Evolutionary conservation across 2,329 filamentous ascomycete species (phyloP).

Genomic region (Talaromyces sp.): DNA sequence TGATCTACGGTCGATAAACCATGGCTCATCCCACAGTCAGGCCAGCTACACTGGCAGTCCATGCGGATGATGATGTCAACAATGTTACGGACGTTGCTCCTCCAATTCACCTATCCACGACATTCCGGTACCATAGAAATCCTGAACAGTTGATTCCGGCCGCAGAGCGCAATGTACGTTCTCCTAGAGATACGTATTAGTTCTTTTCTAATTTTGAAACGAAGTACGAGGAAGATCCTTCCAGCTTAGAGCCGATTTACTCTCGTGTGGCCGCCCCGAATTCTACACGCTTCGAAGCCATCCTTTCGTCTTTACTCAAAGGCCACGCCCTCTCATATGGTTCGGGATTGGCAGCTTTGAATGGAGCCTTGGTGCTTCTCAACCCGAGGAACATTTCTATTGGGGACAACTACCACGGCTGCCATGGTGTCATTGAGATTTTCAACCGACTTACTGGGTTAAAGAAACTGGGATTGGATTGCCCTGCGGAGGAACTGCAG

Average conservation of each 20-base stretch:
- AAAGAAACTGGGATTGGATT: constrained; percentile 65
- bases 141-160: constrained; percentile 53
- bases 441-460: constrained; percentile 71
- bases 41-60: constrained; percentile 15
- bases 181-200: not conserved
- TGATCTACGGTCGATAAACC: not conserved
- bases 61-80: constrained; percentile 45
- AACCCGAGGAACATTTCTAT: constrained; percentile 82
- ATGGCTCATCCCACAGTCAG: constrained; percentile 9
- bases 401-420: constrained; percentile 84
- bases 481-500: constrained; percentile 59
- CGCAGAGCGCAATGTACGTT: constrained; percentile 50
- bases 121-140: constrained; percentile 66
- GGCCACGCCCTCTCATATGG: constrained; percentile 67
- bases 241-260: constrained; percentile 62
- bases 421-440: constrained; percentile 74
- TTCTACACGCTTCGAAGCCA: constrained; percentile 75
- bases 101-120: constrained; percentile 76
- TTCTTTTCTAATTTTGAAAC: not conserved
- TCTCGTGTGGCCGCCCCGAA: constrained; percentile 75
- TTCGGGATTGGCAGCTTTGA: constrained; percentile 81
- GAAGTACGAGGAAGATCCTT: not conserved
- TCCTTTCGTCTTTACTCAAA: constrained; percentile 68
- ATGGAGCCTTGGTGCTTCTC: constrained; percentile 76
- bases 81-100: constrained; percentile 68